phyloP scores from a whole-genome alignment of 768 basidiomycete species.

The Tylopilus felleus region DNA sequence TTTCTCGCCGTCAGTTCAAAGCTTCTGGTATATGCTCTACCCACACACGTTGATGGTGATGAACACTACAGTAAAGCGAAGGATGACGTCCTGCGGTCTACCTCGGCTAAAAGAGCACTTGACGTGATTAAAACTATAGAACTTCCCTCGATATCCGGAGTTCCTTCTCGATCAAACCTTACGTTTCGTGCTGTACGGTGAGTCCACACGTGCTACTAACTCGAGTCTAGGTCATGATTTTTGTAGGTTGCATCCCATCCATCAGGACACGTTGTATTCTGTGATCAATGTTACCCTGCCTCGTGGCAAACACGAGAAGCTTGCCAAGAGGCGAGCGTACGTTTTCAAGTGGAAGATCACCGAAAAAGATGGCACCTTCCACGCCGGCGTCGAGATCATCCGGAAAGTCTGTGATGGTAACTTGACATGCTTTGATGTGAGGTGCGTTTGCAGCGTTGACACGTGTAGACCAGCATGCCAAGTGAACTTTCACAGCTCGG shows the following conservation, averaged over 20 bases:
- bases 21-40: slow-evolving; percentile 61
- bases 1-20: slow-evolving; percentile 63
- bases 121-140: slow-evolving; percentile 50
- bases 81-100: slow-evolving; percentile 33
- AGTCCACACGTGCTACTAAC: slow-evolving; percentile 5
- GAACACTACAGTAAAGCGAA: not conserved
- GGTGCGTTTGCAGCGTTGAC: slow-evolving; percentile 43
- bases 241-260: slow-evolving; percentile 54
- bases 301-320: slow-evolving; percentile 53
- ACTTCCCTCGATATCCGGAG: slow-evolving; percentile 49
- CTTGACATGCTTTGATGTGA: slow-evolving; percentile 85
- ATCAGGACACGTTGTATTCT: slow-evolving; percentile 58
- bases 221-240: slow-evolving; percentile 7
- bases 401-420: slow-evolving; percentile 77
- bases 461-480: slow-evolving; percentile 2
- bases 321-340: slow-evolving; percentile 56
- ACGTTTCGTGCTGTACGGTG: slow-evolving; percentile 67
- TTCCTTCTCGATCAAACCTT: slow-evolving; percentile 37
- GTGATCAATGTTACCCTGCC: slow-evolving; percentile 66
- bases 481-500: slow-evolving; percentile 46
- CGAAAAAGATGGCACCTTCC: slow-evolving; percentile 65
- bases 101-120: slow-evolving; percentile 24
- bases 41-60: slow-evolving; percentile 22
- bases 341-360: slow-evolving; percentile 70
- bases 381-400: slow-evolving; percentile 45